These are phyloP conservation scores for Niebla homalea DNA, from an alignment of 495 filamentous ascomycete species.

Conservation along the genomic window DNA sequence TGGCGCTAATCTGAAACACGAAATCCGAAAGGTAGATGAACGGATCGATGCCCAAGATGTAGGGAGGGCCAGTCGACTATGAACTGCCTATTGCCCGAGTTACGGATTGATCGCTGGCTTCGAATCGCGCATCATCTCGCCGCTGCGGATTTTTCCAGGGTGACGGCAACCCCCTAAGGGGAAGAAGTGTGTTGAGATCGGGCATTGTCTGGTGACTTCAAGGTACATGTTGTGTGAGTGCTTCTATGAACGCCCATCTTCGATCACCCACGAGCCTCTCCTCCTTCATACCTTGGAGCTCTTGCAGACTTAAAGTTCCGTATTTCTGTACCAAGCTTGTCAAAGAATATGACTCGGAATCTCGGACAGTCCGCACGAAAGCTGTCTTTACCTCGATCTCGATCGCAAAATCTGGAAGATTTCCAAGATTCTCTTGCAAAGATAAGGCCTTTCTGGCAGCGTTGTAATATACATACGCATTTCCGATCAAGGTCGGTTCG, in stretches of 20 bases:
- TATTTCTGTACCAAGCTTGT: not conserved
- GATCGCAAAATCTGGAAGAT: slow-evolving; percentile 29
- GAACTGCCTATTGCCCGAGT: not conserved
- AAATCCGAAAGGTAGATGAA: slow-evolving; percentile 31
- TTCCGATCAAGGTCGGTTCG: slow-evolving; percentile 37
- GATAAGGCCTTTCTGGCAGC: slow-evolving; percentile 30
- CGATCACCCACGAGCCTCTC: not conserved
- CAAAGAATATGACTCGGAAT: not conserved
- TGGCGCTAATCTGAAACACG: slow-evolving; percentile 29
- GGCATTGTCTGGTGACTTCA: too few species aligned
- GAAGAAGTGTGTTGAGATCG: too few species aligned
- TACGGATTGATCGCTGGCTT: not conserved
- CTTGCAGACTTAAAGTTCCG: not conserved
- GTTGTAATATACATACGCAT: slow-evolving; percentile 52
- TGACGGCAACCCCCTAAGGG: not conserved
- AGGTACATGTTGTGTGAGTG: not conserved
- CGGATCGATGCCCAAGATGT: slow-evolving; percentile 23
- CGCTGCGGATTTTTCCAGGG: not conserved
- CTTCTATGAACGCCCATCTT: not conserved
- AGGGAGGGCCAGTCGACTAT: slow-evolving; percentile 9
- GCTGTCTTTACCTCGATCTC: slow-evolving; percentile 24
- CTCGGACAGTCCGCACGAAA: not conserved
- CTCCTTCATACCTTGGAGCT: not conserved
- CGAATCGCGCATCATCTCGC: not conserved
- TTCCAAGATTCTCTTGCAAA: slow-evolving; percentile 30